phyloP scores from a whole-genome alignment of 2,329 filamentous ascomycete genomes.

The Fusarium tanahbumbuense region DNA sequence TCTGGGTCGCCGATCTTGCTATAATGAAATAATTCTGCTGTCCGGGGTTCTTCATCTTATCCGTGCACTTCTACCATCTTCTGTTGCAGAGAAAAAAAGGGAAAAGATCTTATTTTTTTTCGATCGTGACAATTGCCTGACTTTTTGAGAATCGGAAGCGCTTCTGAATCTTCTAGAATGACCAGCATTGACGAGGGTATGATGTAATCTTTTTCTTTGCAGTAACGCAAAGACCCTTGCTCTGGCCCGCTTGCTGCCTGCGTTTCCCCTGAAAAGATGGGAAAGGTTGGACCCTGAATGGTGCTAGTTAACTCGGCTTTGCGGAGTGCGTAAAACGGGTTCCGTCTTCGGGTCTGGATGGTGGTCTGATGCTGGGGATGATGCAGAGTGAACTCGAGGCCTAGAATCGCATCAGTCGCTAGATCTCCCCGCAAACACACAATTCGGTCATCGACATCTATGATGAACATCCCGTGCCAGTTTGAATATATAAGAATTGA shows the following conservation, averaged over 20 bases:
- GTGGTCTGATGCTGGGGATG: background rate
- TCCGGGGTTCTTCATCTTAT: background rate
- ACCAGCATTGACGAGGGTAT: slow-evolving; percentile 1
- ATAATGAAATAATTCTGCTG: background rate
- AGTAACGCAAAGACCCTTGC: background rate
- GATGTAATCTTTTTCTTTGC: background rate
- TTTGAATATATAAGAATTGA: too few species aligned
- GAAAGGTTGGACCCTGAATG: background rate
- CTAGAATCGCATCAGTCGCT: background rate
- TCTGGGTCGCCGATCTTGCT: background rate
- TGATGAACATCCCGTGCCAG: too few species aligned
- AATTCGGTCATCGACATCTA: rapidly evolving
- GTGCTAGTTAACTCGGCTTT: background rate
- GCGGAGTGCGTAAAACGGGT: background rate
- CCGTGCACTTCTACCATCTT: background rate
- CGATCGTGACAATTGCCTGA: background rate
- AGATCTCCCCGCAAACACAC: background rate
- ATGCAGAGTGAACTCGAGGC: background rate
- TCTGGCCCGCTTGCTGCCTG: background rate
- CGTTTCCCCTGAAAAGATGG: background rate
- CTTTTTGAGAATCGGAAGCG: slow-evolving; percentile 1
- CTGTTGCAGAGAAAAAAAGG: background rate
- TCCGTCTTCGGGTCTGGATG: background rate
- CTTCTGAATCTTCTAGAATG: background rate
- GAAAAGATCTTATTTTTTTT: background rate